Conservation (phyloP, 176 grass and related monocot genomes). For the Paspalum notatum region DNA sequence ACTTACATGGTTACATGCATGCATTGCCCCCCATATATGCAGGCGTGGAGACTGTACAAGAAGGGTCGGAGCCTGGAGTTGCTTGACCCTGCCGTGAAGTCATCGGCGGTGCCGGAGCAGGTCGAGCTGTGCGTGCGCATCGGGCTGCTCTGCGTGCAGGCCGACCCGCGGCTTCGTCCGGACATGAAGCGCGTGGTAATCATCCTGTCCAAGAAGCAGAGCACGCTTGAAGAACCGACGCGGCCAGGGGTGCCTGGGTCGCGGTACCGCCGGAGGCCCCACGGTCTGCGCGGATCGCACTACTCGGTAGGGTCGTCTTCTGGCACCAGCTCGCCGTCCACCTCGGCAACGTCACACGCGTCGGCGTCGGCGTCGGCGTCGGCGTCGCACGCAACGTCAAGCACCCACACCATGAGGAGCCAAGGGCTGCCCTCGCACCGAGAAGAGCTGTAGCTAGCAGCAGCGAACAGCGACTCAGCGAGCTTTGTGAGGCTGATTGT, state of each 20-base stretch:
- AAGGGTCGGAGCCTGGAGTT: conserved; percentile 69
- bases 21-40: not conserved
- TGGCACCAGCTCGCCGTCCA: conserved; percentile 54
- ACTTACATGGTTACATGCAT: not conserved
- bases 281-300: conserved; percentile 37
- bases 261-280: conserved; percentile 58
- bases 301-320: conserved; percentile 60
- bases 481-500: not conserved
- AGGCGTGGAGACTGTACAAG: conserved; percentile 85
- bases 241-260: conserved; percentile 62
- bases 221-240: conserved; percentile 74
- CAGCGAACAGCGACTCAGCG: not conserved
- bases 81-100: conserved; percentile 62
- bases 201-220: conserved; percentile 77
- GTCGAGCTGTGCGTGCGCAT: conserved; percentile 74
- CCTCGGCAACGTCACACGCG: conserved; percentile 40
- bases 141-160: conserved; percentile 83
- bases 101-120: conserved; percentile 56
- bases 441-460: conserved; percentile 17
- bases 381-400: conserved; percentile 54
- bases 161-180: conserved; percentile 69
- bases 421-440: conserved; percentile 43
- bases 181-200: conserved; percentile 92
- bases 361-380: conserved; percentile 44
- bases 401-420: conserved; percentile 45